Percentiles rank a stretch among this genome's conserved stretches.
Evolutionary conservation across 345 rosid species (phyloP).

Genomic region (Syzygium aqueum): DNA sequence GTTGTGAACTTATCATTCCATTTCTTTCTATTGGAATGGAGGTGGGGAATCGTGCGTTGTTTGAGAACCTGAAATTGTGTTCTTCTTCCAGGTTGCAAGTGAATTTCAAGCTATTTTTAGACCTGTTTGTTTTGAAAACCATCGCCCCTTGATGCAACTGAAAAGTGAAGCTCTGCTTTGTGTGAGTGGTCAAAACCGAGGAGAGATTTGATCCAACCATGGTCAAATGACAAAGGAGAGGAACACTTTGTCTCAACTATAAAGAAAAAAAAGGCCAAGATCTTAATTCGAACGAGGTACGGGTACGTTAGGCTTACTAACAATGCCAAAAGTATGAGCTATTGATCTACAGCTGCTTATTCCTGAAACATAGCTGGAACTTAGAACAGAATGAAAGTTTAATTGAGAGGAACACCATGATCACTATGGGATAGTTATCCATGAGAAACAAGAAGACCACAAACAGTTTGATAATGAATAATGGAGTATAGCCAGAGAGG

Average conservation of each 20-base stretch:
- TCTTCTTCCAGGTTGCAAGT: background rate
- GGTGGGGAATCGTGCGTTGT: background rate
- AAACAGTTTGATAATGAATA: background rate
- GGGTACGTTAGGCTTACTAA: background rate
- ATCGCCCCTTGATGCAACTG: background rate
- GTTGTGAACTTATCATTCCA: background rate
- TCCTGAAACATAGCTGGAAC: background rate
- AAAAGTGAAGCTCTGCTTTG: background rate
- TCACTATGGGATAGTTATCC: background rate
- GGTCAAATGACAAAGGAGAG: background rate
- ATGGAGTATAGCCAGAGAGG: background rate
- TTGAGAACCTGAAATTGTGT: background rate
- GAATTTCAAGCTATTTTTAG: background rate
- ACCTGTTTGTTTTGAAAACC: background rate
- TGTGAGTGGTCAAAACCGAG: background rate
- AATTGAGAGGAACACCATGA: background rate
- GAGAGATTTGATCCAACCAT: background rate
- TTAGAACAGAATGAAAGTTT: background rate
- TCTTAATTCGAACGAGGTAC: background rate
- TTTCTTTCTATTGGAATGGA: background rate
- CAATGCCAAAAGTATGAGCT: background rate
- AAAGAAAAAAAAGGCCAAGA: background rate
- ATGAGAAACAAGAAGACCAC: background rate
- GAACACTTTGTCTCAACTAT: background rate
- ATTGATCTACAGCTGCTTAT: background rate